Conservation (phyloP, 257 asterid species). For the Solanum bulbocastanum region DNA sequence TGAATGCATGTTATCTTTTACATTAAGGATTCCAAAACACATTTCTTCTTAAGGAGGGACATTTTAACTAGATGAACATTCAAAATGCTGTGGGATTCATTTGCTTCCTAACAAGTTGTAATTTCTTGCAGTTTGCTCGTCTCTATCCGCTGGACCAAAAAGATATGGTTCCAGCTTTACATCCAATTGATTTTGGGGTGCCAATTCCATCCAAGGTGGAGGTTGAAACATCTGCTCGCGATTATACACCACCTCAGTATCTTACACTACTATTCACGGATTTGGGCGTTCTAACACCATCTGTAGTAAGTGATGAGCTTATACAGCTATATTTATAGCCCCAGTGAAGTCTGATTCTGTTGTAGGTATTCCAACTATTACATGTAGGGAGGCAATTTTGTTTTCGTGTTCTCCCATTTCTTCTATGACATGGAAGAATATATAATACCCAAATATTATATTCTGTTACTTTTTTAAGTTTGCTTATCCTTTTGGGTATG, state of each 20-base stretch:
- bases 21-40: background rate
- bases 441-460: background rate
- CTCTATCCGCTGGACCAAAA: slow-evolving; percentile 82
- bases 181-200: slow-evolving; percentile 86
- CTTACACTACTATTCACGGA: slow-evolving; percentile 78
- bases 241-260: slow-evolving; percentile 86
- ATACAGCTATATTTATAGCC: background rate
- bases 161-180: slow-evolving; percentile 87
- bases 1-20: background rate
- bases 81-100: background rate
- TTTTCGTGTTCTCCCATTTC: background rate
- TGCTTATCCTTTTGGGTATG: background rate
- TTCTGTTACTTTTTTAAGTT: background rate
- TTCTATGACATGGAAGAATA: background rate
- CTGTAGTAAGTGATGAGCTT: slow-evolving; percentile 41
- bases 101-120: background rate
- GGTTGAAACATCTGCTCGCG: slow-evolving; percentile 93
- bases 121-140: slow-evolving; percentile 71
- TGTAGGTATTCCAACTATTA: background rate
- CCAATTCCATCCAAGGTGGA: slow-evolving; percentile 88
- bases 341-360: background rate
- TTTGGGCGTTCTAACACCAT: slow-evolving; percentile 88
- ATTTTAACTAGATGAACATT: background rate
- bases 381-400: background rate
- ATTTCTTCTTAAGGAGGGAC: too few species aligned